Base-by-base conservation (phyloP, 805 yeast genomes). In the Candida sanyiensis region DNA sequence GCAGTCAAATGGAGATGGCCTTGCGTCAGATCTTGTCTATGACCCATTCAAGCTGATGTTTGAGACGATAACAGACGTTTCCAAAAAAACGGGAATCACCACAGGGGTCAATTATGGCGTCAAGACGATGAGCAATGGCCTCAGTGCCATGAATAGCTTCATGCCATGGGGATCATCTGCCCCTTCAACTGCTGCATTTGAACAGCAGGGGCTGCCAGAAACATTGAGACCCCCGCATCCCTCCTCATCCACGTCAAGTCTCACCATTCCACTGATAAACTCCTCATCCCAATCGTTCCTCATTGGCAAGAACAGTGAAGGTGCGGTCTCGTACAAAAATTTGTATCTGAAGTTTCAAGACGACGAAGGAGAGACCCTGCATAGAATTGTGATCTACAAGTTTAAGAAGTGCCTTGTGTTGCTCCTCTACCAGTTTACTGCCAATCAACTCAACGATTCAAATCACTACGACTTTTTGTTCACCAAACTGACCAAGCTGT, bases 31-130 rank as follows among this genome's bases (percentile, higher is more conserved):
- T 41, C 28, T 45, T 53, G 19, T 50, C 45, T 37, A 55, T 50
- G 57, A 55, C 31, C 59, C 59, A 7, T 54, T 55, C 41, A 49
- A 47, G 33, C n/a, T 52, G 11, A 47, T 49, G 7, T 44, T 43
- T 37, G 37, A 45, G 4, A 50, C 58, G 0, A 23, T 54, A 5
- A 44, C 46, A n/a, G 56, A 51, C 28, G 50, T 55, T 8, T 48
- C 56, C 3, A 39, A 38, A n/a, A 35, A 37, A n/a, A 39, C 44
- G 10, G 49, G 49, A 3, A 21, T 45, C 8, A 47, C 49, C 1
- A 41, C 52, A 7, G 54, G 57, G 4, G 40, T 54, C 5, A 47
- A 46, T 8, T 43, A 47, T 7, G 50, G 58, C 7, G 48, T 51
- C 6, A 47, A 45, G 36, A 44, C 49, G 2, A 35, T 44, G 24